Percentiles rank a stretch among this genome's conserved stretches.
Conservation (phyloP, 768 basidiomycete species). For the Phallus indusiatus region DNA sequence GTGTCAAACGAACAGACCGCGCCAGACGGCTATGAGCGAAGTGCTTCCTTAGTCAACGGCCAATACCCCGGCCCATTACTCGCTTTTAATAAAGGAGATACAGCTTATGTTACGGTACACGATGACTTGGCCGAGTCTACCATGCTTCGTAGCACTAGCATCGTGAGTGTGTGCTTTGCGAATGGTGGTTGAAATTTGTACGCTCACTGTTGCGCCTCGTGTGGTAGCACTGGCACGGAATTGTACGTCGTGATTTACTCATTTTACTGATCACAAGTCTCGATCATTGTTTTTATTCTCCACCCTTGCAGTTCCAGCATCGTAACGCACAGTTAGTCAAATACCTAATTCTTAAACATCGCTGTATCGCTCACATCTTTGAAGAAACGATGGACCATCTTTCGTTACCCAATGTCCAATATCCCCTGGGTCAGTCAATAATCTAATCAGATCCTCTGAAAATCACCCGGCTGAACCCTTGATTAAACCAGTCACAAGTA, state of each 20-base stretch:
- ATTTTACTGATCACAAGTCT: no score
- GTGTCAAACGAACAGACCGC: slow-evolving; percentile 20
- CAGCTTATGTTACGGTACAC: slow-evolving; percentile 34
- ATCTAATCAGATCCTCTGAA: no score
- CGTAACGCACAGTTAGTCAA: no score
- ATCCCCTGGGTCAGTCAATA: no score
- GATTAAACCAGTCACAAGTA: background rate
- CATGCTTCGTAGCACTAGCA: slow-evolving; percentile 41
- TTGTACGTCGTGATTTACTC: slow-evolving; percentile 1
- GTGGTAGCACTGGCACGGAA: slow-evolving; percentile 4
- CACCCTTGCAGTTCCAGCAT: no score
- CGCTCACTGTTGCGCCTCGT: background rate
- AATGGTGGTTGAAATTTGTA: background rate
- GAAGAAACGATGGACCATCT: no score
- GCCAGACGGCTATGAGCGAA: slow-evolving; percentile 42
- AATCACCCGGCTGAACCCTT: no score
- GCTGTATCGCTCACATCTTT: no score
- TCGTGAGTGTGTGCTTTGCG: slow-evolving; percentile 31
- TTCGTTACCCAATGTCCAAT: no score
- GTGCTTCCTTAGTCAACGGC: slow-evolving; percentile 36
- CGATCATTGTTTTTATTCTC: no score
- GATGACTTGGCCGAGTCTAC: slow-evolving; percentile 33
- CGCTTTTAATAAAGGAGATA: slow-evolving; percentile 27
- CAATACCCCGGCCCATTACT: slow-evolving; percentile 42
- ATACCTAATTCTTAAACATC: no score